A percentile compares a stretch with the other conserved stretches of the same genome.
These are phyloP conservation scores for Peronosclerospora sorghi DNA, from an alignment of 352 stramenopile genomes.

Conservation along the genomic window DNA sequence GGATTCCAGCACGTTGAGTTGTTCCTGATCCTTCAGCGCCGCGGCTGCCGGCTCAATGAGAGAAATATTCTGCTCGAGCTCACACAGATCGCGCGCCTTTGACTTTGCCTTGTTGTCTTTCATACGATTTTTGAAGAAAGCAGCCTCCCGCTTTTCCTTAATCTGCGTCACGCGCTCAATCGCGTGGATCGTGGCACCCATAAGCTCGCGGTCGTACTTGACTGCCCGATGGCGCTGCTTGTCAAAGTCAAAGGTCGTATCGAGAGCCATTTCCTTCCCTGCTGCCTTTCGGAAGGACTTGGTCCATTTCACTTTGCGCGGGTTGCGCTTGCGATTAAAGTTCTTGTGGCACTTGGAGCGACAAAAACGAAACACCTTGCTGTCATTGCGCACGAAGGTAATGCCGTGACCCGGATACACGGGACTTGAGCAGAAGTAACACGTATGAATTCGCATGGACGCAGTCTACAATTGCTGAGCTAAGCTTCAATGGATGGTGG, in stretches of 20 bases:
- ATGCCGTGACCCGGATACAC: constrained; percentile 99
- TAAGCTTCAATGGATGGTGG: constrained; percentile 1
- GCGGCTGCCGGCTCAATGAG: constrained; percentile 72
- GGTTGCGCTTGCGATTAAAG: constrained; percentile 99
- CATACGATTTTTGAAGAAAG: constrained; percentile 98
- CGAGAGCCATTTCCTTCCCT: constrained; percentile 99
- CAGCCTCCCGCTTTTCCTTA: constrained; percentile 91
- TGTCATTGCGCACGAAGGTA: constrained; percentile 99
- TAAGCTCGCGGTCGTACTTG: constrained; percentile 99
- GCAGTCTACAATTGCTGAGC: constrained; percentile 6
- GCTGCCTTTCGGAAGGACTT: constrained; percentile 97
- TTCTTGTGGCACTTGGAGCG: constrained; percentile 99
- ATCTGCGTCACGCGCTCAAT: constrained; percentile 98
- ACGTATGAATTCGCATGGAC: constrained; percentile 96
- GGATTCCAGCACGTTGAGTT: constrained; percentile 53
- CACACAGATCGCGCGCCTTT: constrained; percentile 71
- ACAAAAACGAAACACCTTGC: constrained; percentile 99
- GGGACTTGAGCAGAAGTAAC: constrained; percentile 99
- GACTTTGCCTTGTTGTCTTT: constrained; percentile 72
- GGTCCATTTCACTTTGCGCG: constrained; percentile 99
- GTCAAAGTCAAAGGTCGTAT: constrained; percentile 99
- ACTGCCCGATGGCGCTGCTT: constrained; percentile 97
- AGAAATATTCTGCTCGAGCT: constrained; percentile 78
- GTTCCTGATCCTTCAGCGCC: constrained; percentile 60
- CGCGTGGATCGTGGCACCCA: constrained; percentile 96